These are phyloP conservation scores for Noccaea bulbosa DNA, from an alignment of 345 rosid species.

Conservation along the genomic window DNA sequence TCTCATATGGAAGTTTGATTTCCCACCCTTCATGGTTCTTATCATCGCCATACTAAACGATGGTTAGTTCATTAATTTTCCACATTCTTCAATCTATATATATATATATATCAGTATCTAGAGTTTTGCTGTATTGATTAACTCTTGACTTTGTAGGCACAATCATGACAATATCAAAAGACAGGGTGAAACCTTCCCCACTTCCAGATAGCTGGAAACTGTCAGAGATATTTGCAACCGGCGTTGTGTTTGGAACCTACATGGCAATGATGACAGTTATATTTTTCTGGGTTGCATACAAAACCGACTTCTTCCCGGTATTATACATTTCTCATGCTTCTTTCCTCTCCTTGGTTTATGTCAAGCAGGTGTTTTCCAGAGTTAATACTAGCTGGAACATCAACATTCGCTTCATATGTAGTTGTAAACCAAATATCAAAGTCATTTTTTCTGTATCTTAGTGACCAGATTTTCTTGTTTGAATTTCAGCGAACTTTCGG, in stretches of 20 bases:
- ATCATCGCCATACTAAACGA: slow-evolving; percentile 96
- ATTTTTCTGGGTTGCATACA: slow-evolving; percentile 95
- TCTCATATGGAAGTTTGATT: slow-evolving; percentile 95
- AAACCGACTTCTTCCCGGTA: slow-evolving; percentile 95
- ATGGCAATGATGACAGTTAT: slow-evolving; percentile 98
- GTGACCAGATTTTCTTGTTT: slow-evolving; percentile 18
- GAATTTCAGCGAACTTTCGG: slow-evolving; percentile 71
- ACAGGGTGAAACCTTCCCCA: slow-evolving; percentile 98
- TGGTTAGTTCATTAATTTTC: slow-evolving; percentile 55
- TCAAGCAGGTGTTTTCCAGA: background rate
- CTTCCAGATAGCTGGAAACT: slow-evolving; percentile 99
- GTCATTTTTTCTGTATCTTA: background rate
- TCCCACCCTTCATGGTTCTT: slow-evolving; percentile 99
- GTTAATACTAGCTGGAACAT: background rate
- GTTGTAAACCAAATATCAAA: background rate
- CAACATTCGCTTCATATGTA: no score
- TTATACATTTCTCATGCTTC: background rate
- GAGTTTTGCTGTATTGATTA: background rate
- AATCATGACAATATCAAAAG: slow-evolving; percentile 98
- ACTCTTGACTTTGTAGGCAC: slow-evolving; percentile 66
- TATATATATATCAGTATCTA: slow-evolving; percentile 21
- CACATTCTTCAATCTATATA: background rate
- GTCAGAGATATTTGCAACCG: slow-evolving; percentile 90
- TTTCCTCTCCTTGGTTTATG: background rate
- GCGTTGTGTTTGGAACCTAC: slow-evolving; percentile 90